Evolutionary conservation across 495 filamentous ascomycete species (phyloP).

Genomic region (Lepidopterella palustris): DNA sequence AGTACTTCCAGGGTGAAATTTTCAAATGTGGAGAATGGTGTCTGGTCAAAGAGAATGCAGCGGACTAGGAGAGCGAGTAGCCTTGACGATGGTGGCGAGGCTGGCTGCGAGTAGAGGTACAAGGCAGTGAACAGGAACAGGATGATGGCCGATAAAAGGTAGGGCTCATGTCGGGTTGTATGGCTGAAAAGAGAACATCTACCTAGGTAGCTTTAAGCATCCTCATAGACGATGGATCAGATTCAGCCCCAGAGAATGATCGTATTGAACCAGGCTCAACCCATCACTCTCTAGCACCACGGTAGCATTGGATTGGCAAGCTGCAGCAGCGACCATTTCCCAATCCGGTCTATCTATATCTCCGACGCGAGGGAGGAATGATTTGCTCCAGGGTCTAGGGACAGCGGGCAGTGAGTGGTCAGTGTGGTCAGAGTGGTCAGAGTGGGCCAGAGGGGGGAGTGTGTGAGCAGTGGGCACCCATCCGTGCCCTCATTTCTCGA

Average conservation of each 20-base stretch:
- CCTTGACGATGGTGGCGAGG: neutral
- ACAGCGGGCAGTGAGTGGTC: too few relatives aligned
- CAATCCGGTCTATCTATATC: slow-evolving; percentile 29
- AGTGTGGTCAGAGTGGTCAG: too few relatives aligned
- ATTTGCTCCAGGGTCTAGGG: slow-evolving; percentile 28
- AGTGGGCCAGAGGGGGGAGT: neutral
- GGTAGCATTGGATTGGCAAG: slow-evolving; percentile 33
- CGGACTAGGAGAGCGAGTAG: neutral
- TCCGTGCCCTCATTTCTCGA: slow-evolving; percentile 19
- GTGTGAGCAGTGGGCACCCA: too few relatives aligned
- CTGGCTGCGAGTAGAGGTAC: slow-evolving; percentile 23
- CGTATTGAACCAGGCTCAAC: slow-evolving; percentile 28
- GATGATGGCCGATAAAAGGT: slow-evolving; percentile 18
- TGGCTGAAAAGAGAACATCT: slow-evolving; percentile 28
- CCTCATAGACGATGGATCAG: slow-evolving; percentile 22
- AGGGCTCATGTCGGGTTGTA: slow-evolving; percentile 24
- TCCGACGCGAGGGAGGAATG: slow-evolving; percentile 29
- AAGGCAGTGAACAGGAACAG: slow-evolving; percentile 7
- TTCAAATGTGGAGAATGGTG: too few relatives aligned
- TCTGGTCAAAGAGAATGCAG: neutral
- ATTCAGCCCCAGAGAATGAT: slow-evolving; percentile 24
- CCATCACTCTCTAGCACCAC: slow-evolving; percentile 28
- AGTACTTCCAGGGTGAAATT: too few relatives aligned
- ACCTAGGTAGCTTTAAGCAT: slow-evolving; percentile 25
- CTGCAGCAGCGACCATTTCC: slow-evolving; percentile 32